Conservation (phyloP, 192 early-diverging fungal species). For the Chytriomyces sp. region DNA sequence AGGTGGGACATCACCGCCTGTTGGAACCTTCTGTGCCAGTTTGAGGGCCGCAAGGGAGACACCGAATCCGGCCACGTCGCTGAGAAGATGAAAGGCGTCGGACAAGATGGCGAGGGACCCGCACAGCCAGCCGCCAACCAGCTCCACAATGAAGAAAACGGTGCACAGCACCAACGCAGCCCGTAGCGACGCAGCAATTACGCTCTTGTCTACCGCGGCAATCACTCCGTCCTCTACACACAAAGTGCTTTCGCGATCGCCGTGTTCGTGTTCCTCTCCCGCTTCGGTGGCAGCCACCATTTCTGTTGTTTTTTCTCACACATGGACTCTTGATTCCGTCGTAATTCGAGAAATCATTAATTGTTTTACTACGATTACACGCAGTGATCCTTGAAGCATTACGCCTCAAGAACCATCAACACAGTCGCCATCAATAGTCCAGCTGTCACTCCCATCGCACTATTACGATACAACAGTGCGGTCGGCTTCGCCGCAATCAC, state of each 20-base stretch:
- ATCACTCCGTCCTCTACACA: neutral
- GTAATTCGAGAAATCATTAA: no score
- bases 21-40: neutral
- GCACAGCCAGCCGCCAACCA: constrained; percentile 52
- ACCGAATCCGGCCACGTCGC: constrained; percentile 64
- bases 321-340: no score
- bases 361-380: no score
- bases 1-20: neutral
- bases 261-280: no score
- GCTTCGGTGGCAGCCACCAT: no score
- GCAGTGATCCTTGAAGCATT: no score
- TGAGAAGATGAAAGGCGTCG: constrained; percentile 74
- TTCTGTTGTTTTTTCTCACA: no score
- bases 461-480: no score
- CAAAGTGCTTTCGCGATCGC: neutral
- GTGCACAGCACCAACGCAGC: constrained; percentile 61
- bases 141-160: constrained; percentile 66
- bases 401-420: no score
- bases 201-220: neutral
- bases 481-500: no score
- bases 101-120: constrained; percentile 71
- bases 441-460: no score
- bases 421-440: no score
- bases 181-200: constrained; percentile 35
- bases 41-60: neutral